These are phyloP conservation scores for Nemania abortiva DNA, from an alignment of 2,329 filamentous ascomycete genomes.

Conservation along the genomic window DNA sequence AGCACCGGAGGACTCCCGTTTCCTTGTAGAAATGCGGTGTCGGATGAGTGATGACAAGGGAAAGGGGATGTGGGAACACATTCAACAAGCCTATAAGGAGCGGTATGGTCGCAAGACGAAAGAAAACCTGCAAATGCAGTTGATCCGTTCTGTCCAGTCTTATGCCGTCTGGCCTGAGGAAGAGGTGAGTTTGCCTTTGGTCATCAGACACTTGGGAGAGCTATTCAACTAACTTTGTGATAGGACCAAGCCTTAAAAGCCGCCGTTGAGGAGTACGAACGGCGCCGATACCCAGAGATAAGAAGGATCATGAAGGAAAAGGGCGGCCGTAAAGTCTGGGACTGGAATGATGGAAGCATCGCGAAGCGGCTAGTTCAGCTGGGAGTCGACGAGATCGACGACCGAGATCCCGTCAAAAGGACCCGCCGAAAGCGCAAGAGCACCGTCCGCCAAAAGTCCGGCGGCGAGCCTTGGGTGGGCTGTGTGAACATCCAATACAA, in stretches of 20 bases:
- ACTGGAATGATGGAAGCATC: slow-evolving; percentile 64
- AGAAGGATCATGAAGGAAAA: slow-evolving; percentile 61
- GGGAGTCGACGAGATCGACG: slow-evolving; percentile 59
- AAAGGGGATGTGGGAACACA: slow-evolving; percentile 70
- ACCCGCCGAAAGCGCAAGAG: slow-evolving; percentile 58
- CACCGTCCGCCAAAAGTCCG: slow-evolving; percentile 40
- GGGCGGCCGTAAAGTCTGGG: slow-evolving; percentile 63
- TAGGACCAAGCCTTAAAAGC: slow-evolving; percentile 58
- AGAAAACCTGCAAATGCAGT: slow-evolving; percentile 68
- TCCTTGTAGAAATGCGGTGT: slow-evolving; percentile 63
- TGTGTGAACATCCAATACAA: slow-evolving; percentile 39
- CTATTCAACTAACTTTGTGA: slow-evolving; percentile 36
- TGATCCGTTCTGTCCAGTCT: slow-evolving; percentile 63
- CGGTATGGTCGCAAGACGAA: slow-evolving; percentile 55
- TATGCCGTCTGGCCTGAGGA: slow-evolving; percentile 61
- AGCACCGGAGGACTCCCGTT: slow-evolving; percentile 62
- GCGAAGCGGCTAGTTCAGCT: slow-evolving; percentile 63
- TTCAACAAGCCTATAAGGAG: slow-evolving; percentile 59
- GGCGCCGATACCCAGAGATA: slow-evolving; percentile 58
- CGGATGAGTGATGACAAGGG: slow-evolving; percentile 61
- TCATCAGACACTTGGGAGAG: background rate
- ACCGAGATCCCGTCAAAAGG: slow-evolving; percentile 56
- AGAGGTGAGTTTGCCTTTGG: slow-evolving; percentile 60
- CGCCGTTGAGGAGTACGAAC: slow-evolving; percentile 54
- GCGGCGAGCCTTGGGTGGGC: slow-evolving; percentile 40